A percentile compares a stretch with the other conserved stretches of the same genome.
Conservation (phyloP, 306 rosid genomes). For the Cicer chorassanicum region DNA sequence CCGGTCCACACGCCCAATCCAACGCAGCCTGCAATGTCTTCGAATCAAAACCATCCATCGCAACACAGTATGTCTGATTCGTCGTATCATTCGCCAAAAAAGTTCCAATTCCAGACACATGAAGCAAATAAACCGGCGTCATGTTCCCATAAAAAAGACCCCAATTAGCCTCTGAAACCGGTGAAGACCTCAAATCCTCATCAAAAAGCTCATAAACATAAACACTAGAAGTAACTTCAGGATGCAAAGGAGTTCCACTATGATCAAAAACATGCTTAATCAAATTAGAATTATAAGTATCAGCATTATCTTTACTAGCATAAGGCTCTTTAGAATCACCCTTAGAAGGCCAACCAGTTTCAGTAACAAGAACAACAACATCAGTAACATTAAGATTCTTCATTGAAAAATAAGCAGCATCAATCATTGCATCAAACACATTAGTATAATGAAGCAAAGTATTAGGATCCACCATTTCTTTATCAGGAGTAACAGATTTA, state of each 20-base stretch:
- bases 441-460: constrained; percentile 87
- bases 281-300: constrained; percentile 83
- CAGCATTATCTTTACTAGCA: constrained; percentile 84
- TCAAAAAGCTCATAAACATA: constrained; percentile 77
- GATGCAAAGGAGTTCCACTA: constrained; percentile 81
- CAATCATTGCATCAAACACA: constrained; percentile 90
- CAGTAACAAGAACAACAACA: constrained; percentile 80
- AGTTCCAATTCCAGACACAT: constrained; percentile 81
- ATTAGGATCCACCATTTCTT: constrained; percentile 98
- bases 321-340: constrained; percentile 90
- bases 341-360: constrained; percentile 91
- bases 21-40: constrained; percentile 90
- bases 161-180: constrained; percentile 88
- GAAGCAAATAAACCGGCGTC: constrained; percentile 80
- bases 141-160: constrained; percentile 83
- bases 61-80: constrained; percentile 86
- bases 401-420: constrained; percentile 89
- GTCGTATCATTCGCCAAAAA: constrained; percentile 93
- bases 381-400: constrained; percentile 82
- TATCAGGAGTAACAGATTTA: constrained; percentile 78
- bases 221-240: constrained; percentile 78
- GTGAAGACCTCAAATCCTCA: constrained; percentile 86
- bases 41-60: constrained; percentile 75
- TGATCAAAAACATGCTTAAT: constrained; percentile 77
- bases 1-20: constrained; percentile 99